Evolutionary conservation across 2,329 filamentous ascomycete species (phyloP), one percentile per base, ranked within the genome.

Genomic region (Lasiodiplodia theobromae): DNA sequence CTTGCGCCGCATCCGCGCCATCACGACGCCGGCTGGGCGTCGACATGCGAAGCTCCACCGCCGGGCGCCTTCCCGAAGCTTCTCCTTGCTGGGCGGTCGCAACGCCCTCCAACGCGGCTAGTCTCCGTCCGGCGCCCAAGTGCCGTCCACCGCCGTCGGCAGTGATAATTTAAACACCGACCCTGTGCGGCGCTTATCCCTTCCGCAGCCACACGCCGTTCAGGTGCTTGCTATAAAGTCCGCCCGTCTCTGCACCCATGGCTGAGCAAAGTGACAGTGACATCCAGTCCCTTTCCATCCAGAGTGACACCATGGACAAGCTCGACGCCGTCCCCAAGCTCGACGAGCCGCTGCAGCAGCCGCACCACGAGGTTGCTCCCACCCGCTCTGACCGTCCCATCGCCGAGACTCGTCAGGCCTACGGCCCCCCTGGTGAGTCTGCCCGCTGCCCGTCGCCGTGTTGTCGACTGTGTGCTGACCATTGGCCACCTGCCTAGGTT

Each of bases 401-500:
- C 28, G 69, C 21, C 58, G 69, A 72, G 47, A 70, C 69, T 10
- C 69, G 73, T 23, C 71, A 75, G 63, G 68, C 72, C 14, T 76
- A 76, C 62, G 75, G 75, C 52, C 64, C 73, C 44, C 71, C 74
- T 44, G 75, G 74, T 71, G 31, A 63, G 68, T n/a, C 34, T 57
- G 37, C 21, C 37, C 18, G 21, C 40, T 21, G 51, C 23, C 52
- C 25, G 8, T 23, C 52, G n/a, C 40, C 28, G 4, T 37, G 28
- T 16, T 28, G 21, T 31, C 31, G 12, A 5, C 37, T 23, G 38
- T 14, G 1, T 47, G 53, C 65, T 67, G 12, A 67, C 38, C 38
- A n/a, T 18, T 31, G 53, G 14, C 21, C 47, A 28, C 34, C 28
- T 14, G 68, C 74, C n/a, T n/a, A 72, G 84, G 84, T 3, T 79